phyloP scores from a whole-genome alignment of 805 yeast genomes.

The Komagataella pseudopastoris region DNA sequence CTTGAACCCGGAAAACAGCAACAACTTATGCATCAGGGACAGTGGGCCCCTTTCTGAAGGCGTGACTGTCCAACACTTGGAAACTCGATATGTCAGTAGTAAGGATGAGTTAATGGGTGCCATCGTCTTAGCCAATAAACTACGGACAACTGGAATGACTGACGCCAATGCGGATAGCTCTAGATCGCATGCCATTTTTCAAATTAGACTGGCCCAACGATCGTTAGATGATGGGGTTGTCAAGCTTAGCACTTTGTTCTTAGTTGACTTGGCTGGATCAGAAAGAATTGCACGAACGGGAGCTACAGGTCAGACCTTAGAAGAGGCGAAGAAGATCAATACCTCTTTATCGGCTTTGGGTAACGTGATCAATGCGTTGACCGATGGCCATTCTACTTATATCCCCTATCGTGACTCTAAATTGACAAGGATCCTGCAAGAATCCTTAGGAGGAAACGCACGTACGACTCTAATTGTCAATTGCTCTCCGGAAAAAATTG shows the following conservation, averaged over 20 bases:
- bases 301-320: constrained; percentile 58
- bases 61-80: constrained; percentile 57
- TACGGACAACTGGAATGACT: constrained; percentile 47
- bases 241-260: constrained; percentile 49
- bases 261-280: constrained; percentile 82
- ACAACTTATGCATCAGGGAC: constrained; percentile 43
- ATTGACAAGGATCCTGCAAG: constrained; percentile 65
- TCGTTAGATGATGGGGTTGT: constrained; percentile 38
- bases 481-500: constrained; percentile 49
- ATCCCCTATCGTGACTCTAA: constrained; percentile 71
- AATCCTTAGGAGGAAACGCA: constrained; percentile 73
- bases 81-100: constrained; percentile 44
- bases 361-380: constrained; percentile 65
- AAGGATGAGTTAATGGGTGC: constrained; percentile 44
- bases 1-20: constrained; percentile 25
- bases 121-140: constrained; percentile 42
- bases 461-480: constrained; percentile 62
- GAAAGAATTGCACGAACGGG: constrained; percentile 73
- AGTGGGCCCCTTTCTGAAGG: constrained; percentile 40
- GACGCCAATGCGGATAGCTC: constrained; percentile 64
- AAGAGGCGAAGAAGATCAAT: constrained; percentile 79
- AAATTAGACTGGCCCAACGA: constrained; percentile 52
- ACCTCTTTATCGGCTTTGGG: constrained; percentile 68
- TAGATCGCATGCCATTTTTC: constrained; percentile 71
- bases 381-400: constrained; percentile 53